phyloP scores from a whole-genome alignment of 2,329 filamentous ascomycete species.

The Fusarium sp. region DNA sequence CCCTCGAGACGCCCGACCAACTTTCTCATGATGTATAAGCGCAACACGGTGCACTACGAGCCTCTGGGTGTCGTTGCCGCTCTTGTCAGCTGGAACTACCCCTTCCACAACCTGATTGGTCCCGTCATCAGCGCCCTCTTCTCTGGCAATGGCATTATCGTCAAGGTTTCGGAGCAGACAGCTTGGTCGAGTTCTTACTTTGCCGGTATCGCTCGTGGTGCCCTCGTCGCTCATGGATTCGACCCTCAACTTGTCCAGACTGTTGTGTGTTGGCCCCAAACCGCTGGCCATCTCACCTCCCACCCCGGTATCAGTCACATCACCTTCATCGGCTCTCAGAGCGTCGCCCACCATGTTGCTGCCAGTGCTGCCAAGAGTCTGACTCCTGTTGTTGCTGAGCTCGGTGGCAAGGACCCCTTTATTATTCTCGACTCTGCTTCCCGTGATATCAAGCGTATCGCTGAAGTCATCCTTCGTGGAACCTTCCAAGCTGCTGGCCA shows the following conservation, averaged over 20 bases:
- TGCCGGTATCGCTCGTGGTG: slow-evolving; percentile 79
- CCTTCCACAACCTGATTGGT: slow-evolving; percentile 94
- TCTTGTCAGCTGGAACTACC: slow-evolving; percentile 96
- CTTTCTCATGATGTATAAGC: slow-evolving; percentile 95
- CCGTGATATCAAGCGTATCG: slow-evolving; percentile 76
- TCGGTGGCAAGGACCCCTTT: slow-evolving; percentile 95
- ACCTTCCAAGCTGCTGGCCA: slow-evolving; percentile 96
- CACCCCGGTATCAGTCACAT: slow-evolving; percentile 88
- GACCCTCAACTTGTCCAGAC: slow-evolving; percentile 85
- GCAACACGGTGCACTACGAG: slow-evolving; percentile 90
- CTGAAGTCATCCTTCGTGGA: slow-evolving; percentile 87
- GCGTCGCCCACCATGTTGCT: slow-evolving; percentile 89
- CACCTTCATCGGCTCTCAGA: slow-evolving; percentile 93
- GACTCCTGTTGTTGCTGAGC: slow-evolving; percentile 89
- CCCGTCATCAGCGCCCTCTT: slow-evolving; percentile 93
- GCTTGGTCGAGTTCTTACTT: slow-evolving; percentile 94
- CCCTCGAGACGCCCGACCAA: slow-evolving; percentile 85
- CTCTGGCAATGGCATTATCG: slow-evolving; percentile 88
- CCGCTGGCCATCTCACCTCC: slow-evolving; percentile 84
- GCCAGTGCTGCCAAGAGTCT: slow-evolving; percentile 85
- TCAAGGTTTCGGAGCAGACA: slow-evolving; percentile 96
- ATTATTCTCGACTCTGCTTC: slow-evolving; percentile 85
- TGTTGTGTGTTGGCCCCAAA: slow-evolving; percentile 87
- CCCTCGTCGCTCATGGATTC: slow-evolving; percentile 85
- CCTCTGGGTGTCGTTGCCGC: slow-evolving; percentile 93